A percentile compares a stretch with the other conserved stretches of the same genome.
Evolutionary conservation across 2,329 filamentous ascomycete species (phyloP).

Genomic region (Aspergillus hortae): DNA sequence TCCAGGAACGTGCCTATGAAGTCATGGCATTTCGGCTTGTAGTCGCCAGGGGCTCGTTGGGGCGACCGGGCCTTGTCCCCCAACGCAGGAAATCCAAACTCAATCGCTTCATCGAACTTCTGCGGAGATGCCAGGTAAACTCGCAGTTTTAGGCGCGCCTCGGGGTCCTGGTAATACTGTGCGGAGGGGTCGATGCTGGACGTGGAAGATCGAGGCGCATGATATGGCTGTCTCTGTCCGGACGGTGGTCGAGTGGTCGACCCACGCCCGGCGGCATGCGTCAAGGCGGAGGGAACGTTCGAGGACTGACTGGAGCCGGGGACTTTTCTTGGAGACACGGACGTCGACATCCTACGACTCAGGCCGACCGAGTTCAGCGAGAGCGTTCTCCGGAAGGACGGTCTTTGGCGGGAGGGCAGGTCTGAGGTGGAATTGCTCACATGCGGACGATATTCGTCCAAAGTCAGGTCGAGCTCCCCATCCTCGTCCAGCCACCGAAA

Average conservation of each 20-base stretch:
- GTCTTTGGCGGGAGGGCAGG: constrained; percentile 35
- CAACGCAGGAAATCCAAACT: constrained; percentile 77
- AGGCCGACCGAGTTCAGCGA: constrained; percentile 68
- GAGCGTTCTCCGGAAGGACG: constrained; percentile 67
- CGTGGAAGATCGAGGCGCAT: constrained; percentile 50
- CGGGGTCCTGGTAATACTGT: constrained; percentile 84
- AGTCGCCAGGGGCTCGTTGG: constrained; percentile 15
- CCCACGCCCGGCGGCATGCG: constrained; percentile 25
- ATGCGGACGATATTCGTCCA: constrained; percentile 69
- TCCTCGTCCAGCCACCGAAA: constrained; percentile 74
- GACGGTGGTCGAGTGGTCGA: constrained; percentile 39
- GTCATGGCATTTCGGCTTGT: constrained; percentile 42
- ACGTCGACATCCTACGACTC: constrained; percentile 40
- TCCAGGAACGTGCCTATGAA: constrained; percentile 51
- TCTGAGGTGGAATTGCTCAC: constrained; percentile 47
- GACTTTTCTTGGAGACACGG: constrained; percentile 40
- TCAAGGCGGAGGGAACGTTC: constrained; percentile 24
- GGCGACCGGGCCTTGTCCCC: constrained; percentile 28
- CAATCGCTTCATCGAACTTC: constrained; percentile 92
- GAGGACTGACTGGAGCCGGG: constrained; percentile 44
- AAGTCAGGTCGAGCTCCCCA: constrained; percentile 64
- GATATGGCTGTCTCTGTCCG: constrained; percentile 50
- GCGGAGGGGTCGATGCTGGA: constrained; percentile 66
- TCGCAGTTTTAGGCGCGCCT: constrained; percentile 79
- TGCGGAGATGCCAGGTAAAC: constrained; percentile 84